Conservation (phyloP, 805 yeast genomes). For the Komagataella ulmi region DNA sequence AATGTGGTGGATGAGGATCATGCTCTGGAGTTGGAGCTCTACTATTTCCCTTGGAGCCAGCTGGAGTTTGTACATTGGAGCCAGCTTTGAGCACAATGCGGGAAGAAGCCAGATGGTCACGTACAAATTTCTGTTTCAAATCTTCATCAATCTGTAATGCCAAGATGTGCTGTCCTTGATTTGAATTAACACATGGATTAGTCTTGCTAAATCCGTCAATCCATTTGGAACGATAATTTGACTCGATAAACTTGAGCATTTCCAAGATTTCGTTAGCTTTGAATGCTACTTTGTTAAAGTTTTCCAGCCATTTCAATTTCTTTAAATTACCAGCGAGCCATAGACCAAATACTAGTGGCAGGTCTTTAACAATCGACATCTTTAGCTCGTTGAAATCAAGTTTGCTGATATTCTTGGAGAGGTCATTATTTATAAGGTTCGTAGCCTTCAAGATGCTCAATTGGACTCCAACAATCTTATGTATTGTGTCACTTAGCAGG, state of each 20-base stretch:
- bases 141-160: slow-evolving; percentile 11
- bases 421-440: slow-evolving; percentile 15
- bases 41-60: background rate
- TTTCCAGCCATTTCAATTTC: slow-evolving; percentile 38
- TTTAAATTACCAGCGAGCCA: slow-evolving; percentile 48
- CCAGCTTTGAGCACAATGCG: background rate
- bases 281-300: slow-evolving; percentile 21
- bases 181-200: background rate
- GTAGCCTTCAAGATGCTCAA: slow-evolving; percentile 20
- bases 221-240: slow-evolving; percentile 47
- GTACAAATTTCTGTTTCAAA: slow-evolving; percentile 9
- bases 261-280: slow-evolving; percentile 47
- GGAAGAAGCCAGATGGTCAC: slow-evolving; percentile 9
- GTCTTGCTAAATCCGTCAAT: slow-evolving; percentile 36
- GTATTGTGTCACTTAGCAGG: slow-evolving; percentile 19
- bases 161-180: background rate
- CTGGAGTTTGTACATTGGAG: background rate
- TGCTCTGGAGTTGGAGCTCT: background rate
- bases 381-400: slow-evolving; percentile 19
- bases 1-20: slow-evolving; percentile 5
- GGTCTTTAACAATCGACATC: slow-evolving; percentile 34
- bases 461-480: slow-evolving; percentile 23
- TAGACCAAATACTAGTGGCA: slow-evolving; percentile 65
- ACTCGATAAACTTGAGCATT: slow-evolving; percentile 42
- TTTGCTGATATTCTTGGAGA: slow-evolving; percentile 15